Evolutionary conservation across 192 early-diverging fungal genomes (phyloP).

Genomic region (Funneliformis geosporum): DNA sequence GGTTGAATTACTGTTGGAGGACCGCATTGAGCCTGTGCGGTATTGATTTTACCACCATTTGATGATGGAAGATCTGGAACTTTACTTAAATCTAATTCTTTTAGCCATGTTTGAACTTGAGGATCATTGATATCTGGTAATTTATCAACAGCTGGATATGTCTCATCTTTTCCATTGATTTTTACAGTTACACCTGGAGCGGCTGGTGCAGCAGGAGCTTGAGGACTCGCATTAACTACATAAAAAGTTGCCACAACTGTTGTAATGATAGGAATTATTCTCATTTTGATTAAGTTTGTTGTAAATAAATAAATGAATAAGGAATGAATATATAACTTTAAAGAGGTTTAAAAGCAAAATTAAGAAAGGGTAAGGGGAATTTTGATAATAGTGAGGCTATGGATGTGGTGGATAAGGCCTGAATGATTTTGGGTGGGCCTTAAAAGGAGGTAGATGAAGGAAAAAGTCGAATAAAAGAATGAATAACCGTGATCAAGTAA

Average conservation of each 20-base stretch:
- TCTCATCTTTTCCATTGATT: background rate
- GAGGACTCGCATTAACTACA: background rate
- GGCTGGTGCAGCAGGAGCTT: background rate
- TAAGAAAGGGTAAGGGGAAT: no score
- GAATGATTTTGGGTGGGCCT: no score
- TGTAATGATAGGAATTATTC: background rate
- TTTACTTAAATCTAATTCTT: conserved; percentile 35
- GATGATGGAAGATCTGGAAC: conserved; percentile 42
- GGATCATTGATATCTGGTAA: conserved; percentile 36
- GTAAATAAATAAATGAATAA: no score
- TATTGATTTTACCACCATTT: conserved; percentile 35
- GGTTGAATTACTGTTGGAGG: conserved; percentile 32
- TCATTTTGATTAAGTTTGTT: background rate
- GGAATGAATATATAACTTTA: no score
- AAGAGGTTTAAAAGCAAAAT: no score
- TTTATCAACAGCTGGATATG: conserved; percentile 35
- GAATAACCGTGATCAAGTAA: no score
- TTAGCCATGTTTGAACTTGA: conserved; percentile 46
- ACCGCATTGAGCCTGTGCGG: conserved; percentile 6
- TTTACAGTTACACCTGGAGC: background rate
- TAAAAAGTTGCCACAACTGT: background rate
- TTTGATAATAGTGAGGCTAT: no score
- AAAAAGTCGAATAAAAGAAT: no score
- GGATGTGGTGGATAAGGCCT: no score
- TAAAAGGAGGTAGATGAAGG: no score